Evolutionary conservation across 371 early-diverging fungal genomes (phyloP).

Genomic region (Chytridiales sp.): DNA sequence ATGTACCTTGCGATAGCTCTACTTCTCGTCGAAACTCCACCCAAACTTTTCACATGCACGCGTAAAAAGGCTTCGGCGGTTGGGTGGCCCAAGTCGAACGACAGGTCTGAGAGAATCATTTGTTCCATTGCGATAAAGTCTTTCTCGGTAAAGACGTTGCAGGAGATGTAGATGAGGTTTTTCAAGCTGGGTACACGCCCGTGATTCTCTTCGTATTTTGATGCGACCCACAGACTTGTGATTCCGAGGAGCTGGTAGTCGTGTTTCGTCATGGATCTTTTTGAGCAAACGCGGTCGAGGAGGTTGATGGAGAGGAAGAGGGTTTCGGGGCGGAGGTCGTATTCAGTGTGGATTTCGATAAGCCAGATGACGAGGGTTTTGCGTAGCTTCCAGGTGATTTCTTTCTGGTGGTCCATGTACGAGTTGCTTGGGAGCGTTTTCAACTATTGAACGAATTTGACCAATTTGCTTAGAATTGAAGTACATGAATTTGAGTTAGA

Average conservation of each 20-base stretch:
- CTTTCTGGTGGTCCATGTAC: constrained; percentile 42
- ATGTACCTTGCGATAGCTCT: constrained; percentile 51
- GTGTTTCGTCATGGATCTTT: constrained; percentile 37
- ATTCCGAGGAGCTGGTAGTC: constrained; percentile 63
- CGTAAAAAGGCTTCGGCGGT: constrained; percentile 45
- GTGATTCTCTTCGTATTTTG: constrained; percentile 68
- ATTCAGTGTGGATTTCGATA: constrained; percentile 65
- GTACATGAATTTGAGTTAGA: not conserved
- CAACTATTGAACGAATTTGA: not conserved
- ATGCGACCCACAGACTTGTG: constrained; percentile 56
- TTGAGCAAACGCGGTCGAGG: constrained; percentile 63
- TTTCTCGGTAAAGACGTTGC: constrained; percentile 25
- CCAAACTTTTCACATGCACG: constrained; percentile 7
- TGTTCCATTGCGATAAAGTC: constrained; percentile 46
- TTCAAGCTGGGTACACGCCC: constrained; percentile 48
- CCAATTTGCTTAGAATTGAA: not conserved
- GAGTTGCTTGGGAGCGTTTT: not conserved
- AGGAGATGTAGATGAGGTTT: constrained; percentile 39
- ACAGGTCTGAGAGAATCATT: constrained; percentile 34
- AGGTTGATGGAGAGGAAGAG: constrained; percentile 67
- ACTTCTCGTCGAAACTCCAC: constrained; percentile 7
- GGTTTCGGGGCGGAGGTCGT: constrained; percentile 67
- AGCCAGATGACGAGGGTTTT: constrained; percentile 66
- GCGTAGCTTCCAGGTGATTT: constrained; percentile 65
- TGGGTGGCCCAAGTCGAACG: constrained; percentile 40